phyloP scores from a whole-genome alignment of 2,329 filamentous ascomycete species.

The Aspergillus quadrilineatus region DNA sequence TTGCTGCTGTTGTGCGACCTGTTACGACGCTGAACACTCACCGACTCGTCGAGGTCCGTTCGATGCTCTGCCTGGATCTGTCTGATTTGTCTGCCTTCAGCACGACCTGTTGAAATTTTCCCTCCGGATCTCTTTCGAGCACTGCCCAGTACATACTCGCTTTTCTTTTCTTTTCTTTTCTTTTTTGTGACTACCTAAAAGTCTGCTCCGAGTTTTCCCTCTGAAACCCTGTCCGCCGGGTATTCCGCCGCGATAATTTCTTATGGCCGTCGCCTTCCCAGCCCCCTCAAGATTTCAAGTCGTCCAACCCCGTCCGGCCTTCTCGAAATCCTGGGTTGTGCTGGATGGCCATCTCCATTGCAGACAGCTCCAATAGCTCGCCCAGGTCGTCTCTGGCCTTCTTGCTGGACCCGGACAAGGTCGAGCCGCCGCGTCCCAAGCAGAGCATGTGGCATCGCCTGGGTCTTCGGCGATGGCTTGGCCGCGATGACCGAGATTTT shows the following conservation, averaged over 20 bases:
- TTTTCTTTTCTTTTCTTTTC: constrained; percentile 4
- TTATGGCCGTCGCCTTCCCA: constrained; percentile 39
- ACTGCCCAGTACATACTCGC: constrained; percentile 5
- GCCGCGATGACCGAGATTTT: constrained; percentile 39
- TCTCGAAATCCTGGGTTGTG: constrained; percentile 28
- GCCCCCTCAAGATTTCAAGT: constrained; percentile 34
- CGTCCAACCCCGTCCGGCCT: constrained; percentile 32
- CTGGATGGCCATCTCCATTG: constrained; percentile 45
- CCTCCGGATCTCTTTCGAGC: constrained; percentile 2
- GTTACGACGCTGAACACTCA: constrained; percentile 14
- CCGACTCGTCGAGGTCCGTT: constrained; percentile 21
- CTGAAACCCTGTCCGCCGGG: constrained; percentile 10
- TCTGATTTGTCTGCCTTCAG: constrained; percentile 5
- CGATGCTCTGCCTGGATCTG: constrained; percentile 8
- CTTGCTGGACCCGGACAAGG: constrained; percentile 36
- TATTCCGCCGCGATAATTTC: constrained; percentile 25
- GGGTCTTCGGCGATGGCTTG: constrained; percentile 43
- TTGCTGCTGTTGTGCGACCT: constrained; percentile 12
- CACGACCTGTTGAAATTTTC: constrained; percentile 11
- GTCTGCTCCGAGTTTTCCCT: constrained; percentile 8
- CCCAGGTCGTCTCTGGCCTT: constrained; percentile 34
- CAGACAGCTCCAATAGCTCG: constrained; percentile 39
- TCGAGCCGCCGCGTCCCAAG: constrained; percentile 32
- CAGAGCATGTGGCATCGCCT: constrained; percentile 50
- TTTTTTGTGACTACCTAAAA: constrained; percentile 8